Percentiles rank a stretch among this genome's conserved stretches.
Conservation (phyloP, 129 eudicot species). For the Flaveria sonorensis region DNA sequence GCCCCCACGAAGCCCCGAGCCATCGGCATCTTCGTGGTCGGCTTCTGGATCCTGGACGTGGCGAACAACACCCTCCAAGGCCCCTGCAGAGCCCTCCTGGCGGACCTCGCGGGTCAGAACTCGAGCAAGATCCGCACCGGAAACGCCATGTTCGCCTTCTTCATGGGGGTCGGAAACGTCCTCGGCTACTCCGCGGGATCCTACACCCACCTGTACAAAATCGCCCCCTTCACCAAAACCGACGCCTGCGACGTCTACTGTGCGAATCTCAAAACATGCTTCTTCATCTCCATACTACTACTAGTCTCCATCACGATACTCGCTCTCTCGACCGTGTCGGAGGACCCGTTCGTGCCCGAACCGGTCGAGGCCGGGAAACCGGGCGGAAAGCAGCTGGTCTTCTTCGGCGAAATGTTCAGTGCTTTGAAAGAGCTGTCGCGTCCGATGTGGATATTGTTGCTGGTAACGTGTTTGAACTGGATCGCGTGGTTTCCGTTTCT, state of each 20-base stretch:
- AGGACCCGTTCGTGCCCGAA: conserved; percentile 30
- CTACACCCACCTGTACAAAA: conserved; percentile 52
- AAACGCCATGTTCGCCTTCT: conserved; percentile 63
- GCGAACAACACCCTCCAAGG: conserved; percentile 87
- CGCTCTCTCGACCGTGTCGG: conserved; percentile 48
- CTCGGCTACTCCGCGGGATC: conserved; percentile 88
- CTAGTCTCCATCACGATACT: conserved; percentile 40
- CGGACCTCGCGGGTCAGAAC: conserved; percentile 55
- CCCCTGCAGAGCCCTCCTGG: conserved; percentile 78
- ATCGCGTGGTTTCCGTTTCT: conserved; percentile 70
- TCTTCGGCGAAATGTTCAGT: conserved; percentile 30
- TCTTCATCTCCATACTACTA: conserved; percentile 65
- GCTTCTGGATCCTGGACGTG: conserved; percentile 92
- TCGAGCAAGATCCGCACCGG: conserved; percentile 49
- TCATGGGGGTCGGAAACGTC: conserved; percentile 89
- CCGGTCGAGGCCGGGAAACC: not conserved
- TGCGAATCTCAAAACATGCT: conserved; percentile 77
- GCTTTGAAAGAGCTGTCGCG: conserved; percentile 40
- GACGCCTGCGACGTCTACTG: conserved; percentile 76
- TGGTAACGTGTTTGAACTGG: conserved; percentile 70
- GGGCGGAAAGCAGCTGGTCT: not conserved
- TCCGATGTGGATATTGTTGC: conserved; percentile 54
- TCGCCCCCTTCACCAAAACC: conserved; percentile 68
- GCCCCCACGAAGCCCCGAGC: conserved; percentile 57
- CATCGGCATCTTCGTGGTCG: conserved; percentile 65